Base-by-base conservation (phyloP, 345 rosid species). In the Aquilaria sinensis region DNA sequence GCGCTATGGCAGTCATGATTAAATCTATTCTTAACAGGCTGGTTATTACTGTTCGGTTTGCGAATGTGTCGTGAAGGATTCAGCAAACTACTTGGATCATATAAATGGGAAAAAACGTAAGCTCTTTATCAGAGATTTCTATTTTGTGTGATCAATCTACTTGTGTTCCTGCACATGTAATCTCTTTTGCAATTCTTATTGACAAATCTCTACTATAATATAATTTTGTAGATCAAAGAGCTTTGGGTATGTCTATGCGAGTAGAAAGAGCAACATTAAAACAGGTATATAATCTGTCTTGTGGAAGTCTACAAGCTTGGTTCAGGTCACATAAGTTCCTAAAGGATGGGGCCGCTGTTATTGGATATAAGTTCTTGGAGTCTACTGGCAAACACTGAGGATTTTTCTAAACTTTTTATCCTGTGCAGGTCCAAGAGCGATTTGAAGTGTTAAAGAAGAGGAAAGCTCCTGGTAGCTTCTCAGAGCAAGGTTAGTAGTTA, bases 41-140 rank as follows among this genome's bases (percentile, higher is more conserved):
- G 97, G 99, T 67, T 94, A 90, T 77, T 94, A 71, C 74, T 94
- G 99, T 72, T 81, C 88, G 3, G 99, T 90, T 64, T 94, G 99
- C 57, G 93, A 90, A 61, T 94, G 97, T 74, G 97, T 90, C 12
- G 99, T 94, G 31, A 90, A 94, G 88, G 99, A 94, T 79, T 94
- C 99, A 5, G 99, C 96, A 16, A 94, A 90, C 85, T 94, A 94
- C 84, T 81, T 94, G 78, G 99, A 94, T 78, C 99, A 94, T 72
- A 94, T 90, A 46, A 94, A 94, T 86, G 99, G 97, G 67, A 94
- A 94, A 70, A 94, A 94, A 74, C 99, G 99, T 90, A 79, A 1
- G 90, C 72, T 14, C 3, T 58, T 30, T 46, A 63, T 47, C 47
- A 56, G 7, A 9, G 32, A 29, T 46, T 49, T 13, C 14, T 1